Evolutionary conservation across 2,329 filamentous ascomycete genomes (phyloP), one percentile per base, ranked within the genome.

Genomic region (Metarhizium album): DNA sequence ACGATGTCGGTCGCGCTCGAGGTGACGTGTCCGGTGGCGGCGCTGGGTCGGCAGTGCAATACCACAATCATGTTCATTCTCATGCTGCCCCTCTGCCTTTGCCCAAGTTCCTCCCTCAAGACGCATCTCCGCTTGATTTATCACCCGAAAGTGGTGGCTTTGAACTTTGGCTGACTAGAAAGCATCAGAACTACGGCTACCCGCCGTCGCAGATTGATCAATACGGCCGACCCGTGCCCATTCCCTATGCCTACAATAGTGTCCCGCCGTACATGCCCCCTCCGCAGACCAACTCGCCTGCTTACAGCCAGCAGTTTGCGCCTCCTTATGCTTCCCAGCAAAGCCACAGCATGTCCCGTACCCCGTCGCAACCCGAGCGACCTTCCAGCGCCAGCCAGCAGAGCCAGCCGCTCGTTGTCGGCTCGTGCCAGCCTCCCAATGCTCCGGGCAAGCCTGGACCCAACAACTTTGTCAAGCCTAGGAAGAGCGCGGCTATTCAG

Each of bases 271-370:
- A 75, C 57, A 80, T 81, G 67, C 60, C 51, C 14, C 62, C 67
- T 31, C 67, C 70, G 20, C 65, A 71, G 53, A 66, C 68, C 56
- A 73, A 74, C 57, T 73, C 73, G 9, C 75, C 76, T 23, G 68
- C 69, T n/a, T 80, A 70, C 55, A 72, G 73, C 53, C 73, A 74
- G 48, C 68, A 68, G 20, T 78, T 72, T 52, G 68, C 63, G 7
- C 60, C 61, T 54, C 69, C 61, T 56, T 67, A 61, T 46, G 69
- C 60, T 61, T 70, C 61, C 66, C 74, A 72, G 59, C 79, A 54
- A 79, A 85, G 65, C 76, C 83, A 55, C 71, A 79, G 52, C 73
- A 90, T 95, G 85, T 93, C 90, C 2, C 84, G 90, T 59, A 90
- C 82, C 54, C 80, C 86, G 2, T 94, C 89, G 2, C 87, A 93